These are phyloP conservation scores for Fusarium transvaalense DNA, from an alignment of 2,329 filamentous ascomycete genomes.

Conservation along the genomic window DNA sequence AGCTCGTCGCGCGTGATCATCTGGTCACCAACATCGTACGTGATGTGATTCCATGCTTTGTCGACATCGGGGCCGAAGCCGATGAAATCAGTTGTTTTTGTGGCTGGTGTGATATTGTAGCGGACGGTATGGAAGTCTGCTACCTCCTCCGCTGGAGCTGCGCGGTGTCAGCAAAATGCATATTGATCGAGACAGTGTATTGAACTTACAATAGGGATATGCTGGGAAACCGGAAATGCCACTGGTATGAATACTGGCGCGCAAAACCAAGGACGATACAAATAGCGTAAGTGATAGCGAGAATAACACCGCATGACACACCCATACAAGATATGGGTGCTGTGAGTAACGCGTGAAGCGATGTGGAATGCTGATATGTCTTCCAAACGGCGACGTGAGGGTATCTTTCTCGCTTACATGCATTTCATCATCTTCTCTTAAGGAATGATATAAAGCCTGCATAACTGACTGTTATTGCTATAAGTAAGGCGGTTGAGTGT, in stretches of 20 bases:
- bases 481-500: background rate
- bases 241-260: background rate
- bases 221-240: background rate
- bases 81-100: constrained; percentile 62
- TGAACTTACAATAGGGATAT: constrained; percentile 32
- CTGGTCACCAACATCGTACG: constrained; percentile 66
- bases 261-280: constrained; percentile 22
- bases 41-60: constrained; percentile 67
- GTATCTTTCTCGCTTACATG: constrained; percentile 25
- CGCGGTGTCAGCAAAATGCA: background rate
- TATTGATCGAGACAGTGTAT: fast-evolving
- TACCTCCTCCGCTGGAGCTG: constrained; percentile 61
- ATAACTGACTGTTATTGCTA: background rate
- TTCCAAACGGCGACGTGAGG: constrained; percentile 9
- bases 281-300: constrained; percentile 34
- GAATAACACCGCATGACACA: constrained; percentile 28
- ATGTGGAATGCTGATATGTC: background rate
- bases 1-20: constrained; percentile 69
- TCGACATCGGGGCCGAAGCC: constrained; percentile 69
- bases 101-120: constrained; percentile 62
- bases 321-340: constrained; percentile 23
- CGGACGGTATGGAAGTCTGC: constrained; percentile 64
- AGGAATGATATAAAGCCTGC: constrained; percentile 16
- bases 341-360: background rate
- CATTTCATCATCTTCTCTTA: constrained; percentile 31